Conservation (phyloP, 257 asterid genomes). For the Nicotiana attenuata region DNA sequence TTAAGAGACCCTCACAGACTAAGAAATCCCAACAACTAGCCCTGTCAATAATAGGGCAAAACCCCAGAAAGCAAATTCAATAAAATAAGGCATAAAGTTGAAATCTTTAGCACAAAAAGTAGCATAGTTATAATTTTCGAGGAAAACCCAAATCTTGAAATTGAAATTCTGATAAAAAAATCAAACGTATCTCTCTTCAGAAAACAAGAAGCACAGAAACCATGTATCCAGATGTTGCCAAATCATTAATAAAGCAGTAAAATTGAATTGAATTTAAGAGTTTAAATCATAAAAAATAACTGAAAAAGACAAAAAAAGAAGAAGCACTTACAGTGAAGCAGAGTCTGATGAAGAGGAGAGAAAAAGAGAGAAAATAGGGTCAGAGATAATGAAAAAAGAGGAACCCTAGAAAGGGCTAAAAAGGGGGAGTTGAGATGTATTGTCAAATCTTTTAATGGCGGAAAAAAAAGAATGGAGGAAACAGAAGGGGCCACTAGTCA, state of each 20-base stretch:
- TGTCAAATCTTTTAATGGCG: constrained; percentile 20
- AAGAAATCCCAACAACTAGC: neutral
- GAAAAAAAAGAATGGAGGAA: constrained; percentile 29
- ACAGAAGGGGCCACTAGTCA: constrained; percentile 29
- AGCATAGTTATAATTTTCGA: neutral
- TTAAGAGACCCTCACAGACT: neutral
- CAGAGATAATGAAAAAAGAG: constrained; percentile 1
- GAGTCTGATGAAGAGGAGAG: neutral
- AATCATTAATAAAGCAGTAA: neutral
- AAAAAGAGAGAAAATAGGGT: neutral
- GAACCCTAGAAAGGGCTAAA: constrained; percentile 27
- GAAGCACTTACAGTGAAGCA: constrained; percentile 14
- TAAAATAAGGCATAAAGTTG: neutral
- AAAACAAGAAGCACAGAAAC: neutral
- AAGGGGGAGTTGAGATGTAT: neutral
- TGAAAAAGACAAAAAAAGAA: neutral
- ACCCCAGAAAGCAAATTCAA: neutral
- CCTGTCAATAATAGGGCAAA: neutral
- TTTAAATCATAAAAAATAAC: neutral
- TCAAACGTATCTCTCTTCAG: neutral
- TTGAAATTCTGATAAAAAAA: neutral
- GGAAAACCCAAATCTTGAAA: neutral
- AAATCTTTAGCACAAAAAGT: neutral
- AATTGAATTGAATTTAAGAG: neutral
- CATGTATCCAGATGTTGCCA: neutral